Conservation (phyloP, 2,329 filamentous ascomycete species). For the Diaporthe eres region DNA sequence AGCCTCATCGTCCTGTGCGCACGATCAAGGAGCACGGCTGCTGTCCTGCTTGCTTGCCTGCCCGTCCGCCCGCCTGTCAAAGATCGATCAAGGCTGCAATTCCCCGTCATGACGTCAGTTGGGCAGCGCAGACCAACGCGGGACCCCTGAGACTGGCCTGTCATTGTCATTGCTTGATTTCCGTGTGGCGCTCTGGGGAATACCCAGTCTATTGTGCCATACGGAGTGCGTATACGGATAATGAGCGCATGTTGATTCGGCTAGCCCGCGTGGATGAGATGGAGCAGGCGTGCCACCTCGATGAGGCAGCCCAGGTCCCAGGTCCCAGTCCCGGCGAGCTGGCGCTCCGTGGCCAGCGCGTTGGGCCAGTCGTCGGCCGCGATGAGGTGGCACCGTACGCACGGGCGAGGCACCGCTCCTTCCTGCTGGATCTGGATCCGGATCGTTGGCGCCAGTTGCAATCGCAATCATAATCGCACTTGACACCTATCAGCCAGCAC, state of each 20-base stretch:
- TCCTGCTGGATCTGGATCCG: slow-evolving; percentile 31
- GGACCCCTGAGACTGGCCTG: neutral
- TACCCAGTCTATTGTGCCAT: neutral
- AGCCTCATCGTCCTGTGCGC: slow-evolving; percentile 3
- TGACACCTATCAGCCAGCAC: slow-evolving; percentile 26
- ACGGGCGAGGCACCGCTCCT: slow-evolving; percentile 32
- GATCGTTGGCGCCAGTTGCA: slow-evolving; percentile 25
- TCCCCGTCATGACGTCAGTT: slow-evolving; percentile 37
- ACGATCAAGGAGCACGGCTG: slow-evolving; percentile 6
- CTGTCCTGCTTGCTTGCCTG: neutral
- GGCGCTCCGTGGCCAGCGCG: slow-evolving; percentile 6
- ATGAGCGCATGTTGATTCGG: slow-evolving; percentile 13
- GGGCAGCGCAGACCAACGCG: neutral
- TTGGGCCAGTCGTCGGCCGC: slow-evolving; percentile 8
- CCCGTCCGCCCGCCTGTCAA: neutral
- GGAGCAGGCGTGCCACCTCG: slow-evolving; percentile 3
- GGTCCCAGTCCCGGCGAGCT: neutral
- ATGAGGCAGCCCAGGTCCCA: slow-evolving; percentile 6
- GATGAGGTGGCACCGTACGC: slow-evolving; percentile 30
- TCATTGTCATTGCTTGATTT: slow-evolving; percentile 5
- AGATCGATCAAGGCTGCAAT: slow-evolving; percentile 1
- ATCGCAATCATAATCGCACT: slow-evolving; percentile 7
- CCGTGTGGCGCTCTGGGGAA: neutral
- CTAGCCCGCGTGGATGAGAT: neutral
- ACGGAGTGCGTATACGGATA: neutral